Evolutionary conservation across 176 grass and related monocot species (phyloP).

Genomic region (Triticum dicoccoides): DNA sequence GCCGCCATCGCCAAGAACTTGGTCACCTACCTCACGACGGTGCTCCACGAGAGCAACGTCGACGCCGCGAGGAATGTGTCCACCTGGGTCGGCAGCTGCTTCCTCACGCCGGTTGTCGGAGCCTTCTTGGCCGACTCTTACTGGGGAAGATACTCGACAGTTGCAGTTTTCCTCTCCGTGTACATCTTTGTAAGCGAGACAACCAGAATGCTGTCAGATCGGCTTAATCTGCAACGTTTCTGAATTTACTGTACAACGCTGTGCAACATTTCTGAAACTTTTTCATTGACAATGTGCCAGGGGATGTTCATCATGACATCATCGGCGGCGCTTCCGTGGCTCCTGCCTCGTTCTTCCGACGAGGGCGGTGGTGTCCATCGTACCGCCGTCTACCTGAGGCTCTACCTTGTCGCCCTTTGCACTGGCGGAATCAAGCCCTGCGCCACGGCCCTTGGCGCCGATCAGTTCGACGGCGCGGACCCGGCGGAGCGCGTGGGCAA

Average conservation of each 20-base stretch:
- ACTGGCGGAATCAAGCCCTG: slow-evolving; percentile 51
- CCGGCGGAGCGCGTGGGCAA: slow-evolving; percentile 4
- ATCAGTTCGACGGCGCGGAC: slow-evolving; percentile 28
- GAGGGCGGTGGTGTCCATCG: not conserved
- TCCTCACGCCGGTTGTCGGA: slow-evolving; percentile 6
- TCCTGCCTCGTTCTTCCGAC: not conserved
- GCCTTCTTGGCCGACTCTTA: slow-evolving; percentile 26
- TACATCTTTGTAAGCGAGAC: not conserved
- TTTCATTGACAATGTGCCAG: not conserved
- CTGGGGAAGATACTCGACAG: slow-evolving; percentile 18
- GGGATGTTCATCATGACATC: slow-evolving; percentile 36
- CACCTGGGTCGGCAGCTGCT: slow-evolving; percentile 3
- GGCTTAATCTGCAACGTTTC: no score
- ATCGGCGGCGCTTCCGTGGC: slow-evolving; percentile 24
- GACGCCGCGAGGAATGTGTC: slow-evolving; percentile 18
- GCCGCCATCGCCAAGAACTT: slow-evolving; percentile 9
- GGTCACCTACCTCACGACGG: slow-evolving; percentile 4
- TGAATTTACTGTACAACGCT: no score
- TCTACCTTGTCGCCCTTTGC: slow-evolving; percentile 41
- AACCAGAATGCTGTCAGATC: no score
- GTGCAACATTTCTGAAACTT: not conserved
- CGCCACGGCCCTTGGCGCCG: slow-evolving; percentile 16
- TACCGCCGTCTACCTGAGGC: slow-evolving; percentile 25
- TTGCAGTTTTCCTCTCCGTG: not conserved
- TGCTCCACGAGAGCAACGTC: slow-evolving; percentile 19